Percentiles rank a stretch among this genome's conserved stretches.
phyloP scores from a whole-genome alignment of 495 filamentous ascomycete genomes.

The Echria macrotheca region DNA sequence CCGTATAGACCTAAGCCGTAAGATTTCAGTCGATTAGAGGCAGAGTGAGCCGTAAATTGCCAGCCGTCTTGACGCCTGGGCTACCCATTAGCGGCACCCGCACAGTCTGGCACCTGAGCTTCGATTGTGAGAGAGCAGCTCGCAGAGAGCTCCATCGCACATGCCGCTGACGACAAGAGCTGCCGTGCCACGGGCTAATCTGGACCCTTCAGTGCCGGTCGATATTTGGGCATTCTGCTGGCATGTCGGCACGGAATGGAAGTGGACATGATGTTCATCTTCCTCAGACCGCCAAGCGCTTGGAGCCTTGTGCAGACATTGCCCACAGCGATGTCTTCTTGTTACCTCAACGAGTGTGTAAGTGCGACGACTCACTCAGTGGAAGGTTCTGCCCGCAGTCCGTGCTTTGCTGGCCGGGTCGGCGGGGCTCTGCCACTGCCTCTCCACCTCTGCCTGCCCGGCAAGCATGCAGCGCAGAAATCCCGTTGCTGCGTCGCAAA shows the following conservation, averaged over 20 bases:
- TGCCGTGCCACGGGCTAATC: slow-evolving; percentile 16
- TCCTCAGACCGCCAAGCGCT: slow-evolving; percentile 19
- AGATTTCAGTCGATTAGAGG: slow-evolving; percentile 16
- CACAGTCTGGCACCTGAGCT: too few relatives aligned
- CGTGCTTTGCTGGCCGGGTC: slow-evolving; percentile 5
- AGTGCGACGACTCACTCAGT: background rate
- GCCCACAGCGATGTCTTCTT: too few relatives aligned
- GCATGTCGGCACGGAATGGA: background rate
- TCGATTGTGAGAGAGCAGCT: too few relatives aligned
- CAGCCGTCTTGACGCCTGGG: slow-evolving; percentile 19
- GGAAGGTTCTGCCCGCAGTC: background rate
- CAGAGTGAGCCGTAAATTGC: slow-evolving; percentile 24
- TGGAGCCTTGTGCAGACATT: background rate
- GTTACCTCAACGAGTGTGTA: slow-evolving; percentile 11
- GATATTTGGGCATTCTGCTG: background rate
- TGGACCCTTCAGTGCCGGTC: background rate
- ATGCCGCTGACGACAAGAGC: slow-evolving; percentile 16
- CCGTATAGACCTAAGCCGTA: slow-evolving; percentile 10
- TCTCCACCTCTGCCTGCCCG: background rate
- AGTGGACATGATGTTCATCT: slow-evolving; percentile 10
- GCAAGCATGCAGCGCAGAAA: background rate
- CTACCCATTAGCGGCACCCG: background rate
- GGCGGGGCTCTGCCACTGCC: background rate
- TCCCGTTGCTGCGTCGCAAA: slow-evolving; percentile 10
- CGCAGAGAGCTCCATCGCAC: too few relatives aligned